Evolutionary conservation across 768 basidiomycete genomes (phyloP), one percentile per base, ranked within the genome.

Genomic region (Pisolithus sp.): DNA sequence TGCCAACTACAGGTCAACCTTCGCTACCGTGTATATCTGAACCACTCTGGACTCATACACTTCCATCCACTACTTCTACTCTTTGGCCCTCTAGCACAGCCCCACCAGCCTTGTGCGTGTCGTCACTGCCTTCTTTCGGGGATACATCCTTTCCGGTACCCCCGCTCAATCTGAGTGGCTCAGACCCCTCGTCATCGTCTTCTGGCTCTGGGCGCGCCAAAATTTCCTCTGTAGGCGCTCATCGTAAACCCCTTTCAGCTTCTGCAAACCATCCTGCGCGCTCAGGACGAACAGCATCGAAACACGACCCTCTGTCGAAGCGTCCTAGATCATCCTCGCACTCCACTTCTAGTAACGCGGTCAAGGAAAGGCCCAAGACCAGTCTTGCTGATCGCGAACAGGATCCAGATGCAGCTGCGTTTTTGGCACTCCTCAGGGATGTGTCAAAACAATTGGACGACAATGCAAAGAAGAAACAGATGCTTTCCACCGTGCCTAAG

Each of bases 391-490:
- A 47, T 36, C 49, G 2, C 7, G 64, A 62, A 36, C 43, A 57
- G 8, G 58, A 60, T n/a, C 60, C 62, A n/a, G 60, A 64, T 28
- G 58, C 64, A 12, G 18, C 31, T 7, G 30, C 47, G 15, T 66
- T 66, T 47, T 44, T 64, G 12, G 53, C 60, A 6, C 60, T 67
- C 17, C 62, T 67, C 40, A 55, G 55, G 26, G 54, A 62, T n/a
- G 54, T 57, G 7, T 58, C 57, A 30, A 58, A 39, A 23, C 49
- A 59, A n/a, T 18, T 65, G 17, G 65, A 67, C 24, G 53, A 54
- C 31, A 65, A 68, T 42, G 53, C 66, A 10, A 47, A 47, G 40
- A 62, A 57, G 52, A 67, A 67, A 51, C 60, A 69, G 43, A 54
- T 49, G 13, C 20, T 47, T 18, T 55, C 28, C n/a, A 57, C 41